Evolutionary conservation across 345 rosid species (phyloP).

Genomic region (Sonneratia caseolaris): DNA sequence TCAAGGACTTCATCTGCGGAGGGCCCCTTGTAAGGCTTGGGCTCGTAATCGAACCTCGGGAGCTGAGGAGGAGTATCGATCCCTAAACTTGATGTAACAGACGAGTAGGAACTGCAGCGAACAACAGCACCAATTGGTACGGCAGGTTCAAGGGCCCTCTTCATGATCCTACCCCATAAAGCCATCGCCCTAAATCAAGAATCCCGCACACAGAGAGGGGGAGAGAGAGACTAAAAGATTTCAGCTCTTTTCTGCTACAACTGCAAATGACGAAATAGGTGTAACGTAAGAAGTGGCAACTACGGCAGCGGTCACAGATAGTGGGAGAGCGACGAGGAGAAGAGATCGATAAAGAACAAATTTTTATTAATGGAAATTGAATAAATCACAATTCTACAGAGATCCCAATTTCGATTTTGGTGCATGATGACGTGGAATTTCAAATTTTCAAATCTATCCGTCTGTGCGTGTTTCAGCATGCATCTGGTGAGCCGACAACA

Average conservation of each 20-base stretch:
- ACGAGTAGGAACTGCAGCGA: constrained; percentile 12
- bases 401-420: no score
- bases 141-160: constrained; percentile 19
- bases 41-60: constrained; percentile 64
- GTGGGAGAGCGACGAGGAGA: no score
- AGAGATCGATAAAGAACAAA: no score
- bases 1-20: constrained; percentile 51
- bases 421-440: background rate
- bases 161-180: constrained; percentile 28
- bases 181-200: constrained; percentile 27
- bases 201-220: background rate
- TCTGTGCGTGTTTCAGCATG: no score
- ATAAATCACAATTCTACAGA: no score
- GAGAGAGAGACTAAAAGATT: background rate
- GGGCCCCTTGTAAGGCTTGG: constrained; percentile 67
- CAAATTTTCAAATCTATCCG: background rate
- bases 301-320: no score
- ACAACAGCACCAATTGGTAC: constrained; percentile 5
- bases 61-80: constrained; percentile 33
- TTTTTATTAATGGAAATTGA: no score
- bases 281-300: background rate
- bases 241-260: background rate
- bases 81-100: constrained; percentile 12
- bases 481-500: background rate
- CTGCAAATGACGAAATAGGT: background rate